A percentile compares a stretch with the other conserved stretches of the same genome.
Evolutionary conservation across 148 eudicot species (phyloP).

Genomic region (Suaeda aralocaspica): DNA sequence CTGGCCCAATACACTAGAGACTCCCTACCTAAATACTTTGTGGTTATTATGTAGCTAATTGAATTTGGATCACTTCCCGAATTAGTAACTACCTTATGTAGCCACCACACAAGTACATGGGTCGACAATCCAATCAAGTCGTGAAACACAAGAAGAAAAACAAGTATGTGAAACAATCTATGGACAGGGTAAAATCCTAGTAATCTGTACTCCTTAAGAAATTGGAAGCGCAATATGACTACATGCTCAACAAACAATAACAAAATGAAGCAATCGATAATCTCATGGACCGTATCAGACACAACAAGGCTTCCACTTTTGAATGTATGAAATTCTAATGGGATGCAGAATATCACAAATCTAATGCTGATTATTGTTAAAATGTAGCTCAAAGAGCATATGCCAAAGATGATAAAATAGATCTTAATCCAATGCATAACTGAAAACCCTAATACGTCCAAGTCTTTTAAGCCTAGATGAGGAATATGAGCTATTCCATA

Average conservation of each 20-base stretch:
- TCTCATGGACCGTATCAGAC: background rate
- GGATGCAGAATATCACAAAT: background rate
- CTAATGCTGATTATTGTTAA: background rate
- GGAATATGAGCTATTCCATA: background rate
- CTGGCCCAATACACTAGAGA: slow-evolving; percentile 7
- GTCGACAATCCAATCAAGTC: background rate
- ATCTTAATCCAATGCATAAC: background rate
- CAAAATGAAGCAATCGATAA: background rate
- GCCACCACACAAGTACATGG: background rate
- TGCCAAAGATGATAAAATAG: background rate
- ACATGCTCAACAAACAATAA: background rate
- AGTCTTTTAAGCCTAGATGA: background rate
- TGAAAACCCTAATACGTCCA: no score
- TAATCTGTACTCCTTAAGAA: background rate
- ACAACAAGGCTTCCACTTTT: background rate
- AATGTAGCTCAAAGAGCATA: background rate
- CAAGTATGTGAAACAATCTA: background rate
- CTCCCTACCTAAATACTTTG: background rate
- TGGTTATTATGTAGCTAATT: background rate
- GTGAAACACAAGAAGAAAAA: background rate
- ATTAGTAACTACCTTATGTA: background rate
- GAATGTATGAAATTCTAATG: background rate
- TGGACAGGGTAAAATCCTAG: background rate
- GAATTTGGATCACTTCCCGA: background rate
- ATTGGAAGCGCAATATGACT: background rate